Evolutionary conservation across 2,329 filamentous ascomycete species (phyloP).

Genomic region (Scytalidium sp.): DNA sequence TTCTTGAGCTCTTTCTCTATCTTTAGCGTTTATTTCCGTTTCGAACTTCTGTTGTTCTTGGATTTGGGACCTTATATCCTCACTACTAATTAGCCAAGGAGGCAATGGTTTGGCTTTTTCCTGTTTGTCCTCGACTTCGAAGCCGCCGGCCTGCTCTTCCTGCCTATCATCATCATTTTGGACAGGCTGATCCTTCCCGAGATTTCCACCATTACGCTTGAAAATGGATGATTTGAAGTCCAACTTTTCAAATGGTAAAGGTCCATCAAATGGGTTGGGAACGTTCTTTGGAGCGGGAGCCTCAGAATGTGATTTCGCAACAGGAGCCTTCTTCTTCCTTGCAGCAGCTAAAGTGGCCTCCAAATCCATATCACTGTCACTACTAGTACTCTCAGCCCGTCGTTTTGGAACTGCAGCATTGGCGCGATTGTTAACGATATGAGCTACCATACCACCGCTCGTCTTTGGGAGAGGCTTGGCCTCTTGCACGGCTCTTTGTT

Average conservation of each 20-base stretch:
- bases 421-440: conserved; percentile 71
- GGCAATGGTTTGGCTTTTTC: conserved; percentile 54
- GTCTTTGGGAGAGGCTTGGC: conserved; percentile 49
- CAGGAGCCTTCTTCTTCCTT: conserved; percentile 53
- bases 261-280: conserved; percentile 70
- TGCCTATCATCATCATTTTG: conserved; percentile 18
- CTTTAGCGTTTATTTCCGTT: conserved; percentile 61
- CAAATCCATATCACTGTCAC: conserved; percentile 79
- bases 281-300: conserved; percentile 45
- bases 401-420: conserved; percentile 55
- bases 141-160: conserved; percentile 35
- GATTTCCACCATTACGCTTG: conserved; percentile 34
- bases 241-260: conserved; percentile 87
- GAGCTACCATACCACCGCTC: conserved; percentile 63
- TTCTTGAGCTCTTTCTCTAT: conserved; percentile 54
- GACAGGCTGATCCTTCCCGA: conserved; percentile 15
- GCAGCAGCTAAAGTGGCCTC: conserved; percentile 72
- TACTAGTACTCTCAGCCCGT: conserved; percentile 33
- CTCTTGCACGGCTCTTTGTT: conserved; percentile 49
- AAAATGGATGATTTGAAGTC: conserved; percentile 64
- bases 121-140: conserved; percentile 30
- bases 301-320: conserved; percentile 31
- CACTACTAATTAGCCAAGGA: conserved; percentile 66
- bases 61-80: conserved; percentile 64
- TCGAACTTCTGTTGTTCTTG: conserved; percentile 57